Evolutionary conservation across 2,329 filamentous ascomycete genomes (phyloP).

Genomic region (Taxawa tesnikishii): DNA sequence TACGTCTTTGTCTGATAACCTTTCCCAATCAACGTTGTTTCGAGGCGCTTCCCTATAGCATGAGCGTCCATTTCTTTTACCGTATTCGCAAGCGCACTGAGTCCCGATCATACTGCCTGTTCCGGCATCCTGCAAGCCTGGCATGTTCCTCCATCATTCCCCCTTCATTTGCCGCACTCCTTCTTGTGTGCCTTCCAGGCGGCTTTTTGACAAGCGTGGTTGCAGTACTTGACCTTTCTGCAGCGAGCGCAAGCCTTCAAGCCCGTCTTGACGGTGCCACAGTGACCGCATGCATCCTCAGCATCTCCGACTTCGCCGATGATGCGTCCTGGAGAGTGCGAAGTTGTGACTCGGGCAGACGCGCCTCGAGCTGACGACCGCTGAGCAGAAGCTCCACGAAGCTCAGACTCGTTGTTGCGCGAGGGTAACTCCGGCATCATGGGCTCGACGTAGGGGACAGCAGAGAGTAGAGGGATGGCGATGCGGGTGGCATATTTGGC

Average conservation of each 20-base stretch:
- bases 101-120: too few relatives aligned
- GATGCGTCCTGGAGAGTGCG: neutral
- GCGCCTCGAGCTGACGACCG: too few relatives aligned
- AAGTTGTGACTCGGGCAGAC: too few relatives aligned
- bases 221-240: slow-evolving; percentile 19
- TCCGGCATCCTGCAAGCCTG: too few relatives aligned
- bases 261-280: neutral
- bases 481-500: slow-evolving; percentile 3
- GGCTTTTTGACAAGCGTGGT: slow-evolving; percentile 19
- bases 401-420: too few relatives aligned
- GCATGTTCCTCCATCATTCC: too few relatives aligned
- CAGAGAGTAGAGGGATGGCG: slow-evolving; percentile 3
- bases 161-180: slow-evolving; percentile 2
- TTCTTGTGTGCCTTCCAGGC: slow-evolving; percentile 23
- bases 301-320: neutral
- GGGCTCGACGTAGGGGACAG: slow-evolving; percentile 4
- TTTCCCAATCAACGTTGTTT: too few relatives aligned
- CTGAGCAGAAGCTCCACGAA: neutral
- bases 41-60: too few relatives aligned
- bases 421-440: neutral
- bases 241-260: slow-evolving; percentile 16
- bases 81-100: too few relatives aligned
- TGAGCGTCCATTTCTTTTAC: too few relatives aligned
- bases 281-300: slow-evolving; percentile 2
- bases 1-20: too few relatives aligned